These are phyloP conservation scores for Xylaria scruposa DNA, from an alignment of 495 filamentous ascomycete species.

Conservation along the genomic window DNA sequence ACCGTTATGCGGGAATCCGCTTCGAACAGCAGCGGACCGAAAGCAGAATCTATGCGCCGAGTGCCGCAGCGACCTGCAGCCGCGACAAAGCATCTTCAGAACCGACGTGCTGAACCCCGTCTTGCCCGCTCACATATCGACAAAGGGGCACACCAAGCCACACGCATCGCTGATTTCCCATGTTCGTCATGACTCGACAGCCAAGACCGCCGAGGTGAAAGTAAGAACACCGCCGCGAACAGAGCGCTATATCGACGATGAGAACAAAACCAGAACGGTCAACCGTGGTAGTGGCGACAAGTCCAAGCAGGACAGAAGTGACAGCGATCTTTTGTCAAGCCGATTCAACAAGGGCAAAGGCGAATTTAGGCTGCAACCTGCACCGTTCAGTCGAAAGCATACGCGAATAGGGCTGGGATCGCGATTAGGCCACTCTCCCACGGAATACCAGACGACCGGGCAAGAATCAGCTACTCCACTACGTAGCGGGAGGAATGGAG, in stretches of 20 bases:
- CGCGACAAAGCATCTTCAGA: conserved; percentile 33
- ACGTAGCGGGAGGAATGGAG: neutral
- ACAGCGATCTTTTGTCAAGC: neutral
- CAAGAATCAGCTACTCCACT: neutral
- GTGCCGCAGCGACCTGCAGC: conserved; percentile 32
- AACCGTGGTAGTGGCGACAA: neutral
- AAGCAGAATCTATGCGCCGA: conserved; percentile 33
- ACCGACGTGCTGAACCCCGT: neutral
- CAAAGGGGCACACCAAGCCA: neutral
- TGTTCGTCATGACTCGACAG: neutral
- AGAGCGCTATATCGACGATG: neutral
- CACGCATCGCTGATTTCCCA: conserved; percentile 1
- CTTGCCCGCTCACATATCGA: neutral
- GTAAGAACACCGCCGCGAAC: neutral
- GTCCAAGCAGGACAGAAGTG: neutral
- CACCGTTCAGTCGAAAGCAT: conserved; percentile 26
- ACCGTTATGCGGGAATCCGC: conserved; percentile 29
- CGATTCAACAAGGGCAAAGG: neutral
- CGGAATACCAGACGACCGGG: neutral
- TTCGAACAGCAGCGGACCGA: conserved; percentile 17
- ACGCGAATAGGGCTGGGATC: neutral
- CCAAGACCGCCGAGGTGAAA: neutral
- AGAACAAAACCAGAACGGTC: neutral
- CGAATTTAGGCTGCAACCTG: conserved; percentile 32
- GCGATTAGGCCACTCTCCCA: neutral